A percentile compares a stretch with the other conserved stretches of the same genome.
These are phyloP conservation scores for Carallia pectinifolia DNA, from an alignment of 345 rosid genomes.

Conservation along the genomic window DNA sequence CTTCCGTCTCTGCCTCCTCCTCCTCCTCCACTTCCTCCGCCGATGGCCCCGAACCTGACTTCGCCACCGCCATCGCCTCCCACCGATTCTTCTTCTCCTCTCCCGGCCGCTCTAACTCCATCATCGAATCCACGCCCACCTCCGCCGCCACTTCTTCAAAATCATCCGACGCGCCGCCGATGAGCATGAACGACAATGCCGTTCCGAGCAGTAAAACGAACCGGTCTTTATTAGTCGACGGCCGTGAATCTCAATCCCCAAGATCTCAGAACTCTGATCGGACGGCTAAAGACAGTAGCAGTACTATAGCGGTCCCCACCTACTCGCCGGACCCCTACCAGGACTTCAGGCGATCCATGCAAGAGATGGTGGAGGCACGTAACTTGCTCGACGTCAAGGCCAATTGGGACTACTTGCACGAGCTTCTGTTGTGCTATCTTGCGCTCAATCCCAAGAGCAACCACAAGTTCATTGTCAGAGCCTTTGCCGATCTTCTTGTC, in stretches of 20 bases:
- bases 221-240: background rate
- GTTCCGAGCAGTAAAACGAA: background rate
- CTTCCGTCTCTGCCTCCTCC: conserved; percentile 10
- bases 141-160: conserved; percentile 26
- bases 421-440: conserved; percentile 72
- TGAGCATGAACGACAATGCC: background rate
- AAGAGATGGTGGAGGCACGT: conserved; percentile 92
- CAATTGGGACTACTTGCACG: conserved; percentile 72
- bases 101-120: conserved; percentile 90
- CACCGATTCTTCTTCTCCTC: conserved; percentile 88
- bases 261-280: background rate
- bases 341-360: conserved; percentile 89
- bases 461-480: conserved; percentile 67
- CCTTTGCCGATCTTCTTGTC: conserved; percentile 78
- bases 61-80: conserved; percentile 67
- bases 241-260: background rate
- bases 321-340: conserved; percentile 81
- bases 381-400: conserved; percentile 49
- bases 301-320: conserved; percentile 48
- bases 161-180: conserved; percentile 15
- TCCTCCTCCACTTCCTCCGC: conserved; percentile 9
- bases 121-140: conserved; percentile 50
- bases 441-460: conserved; percentile 61
- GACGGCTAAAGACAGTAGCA: conserved; percentile 32
- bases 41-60: conserved; percentile 42